Base-by-base conservation (phyloP, 768 basidiomycete species). In the Auriculariales sp. region DNA sequence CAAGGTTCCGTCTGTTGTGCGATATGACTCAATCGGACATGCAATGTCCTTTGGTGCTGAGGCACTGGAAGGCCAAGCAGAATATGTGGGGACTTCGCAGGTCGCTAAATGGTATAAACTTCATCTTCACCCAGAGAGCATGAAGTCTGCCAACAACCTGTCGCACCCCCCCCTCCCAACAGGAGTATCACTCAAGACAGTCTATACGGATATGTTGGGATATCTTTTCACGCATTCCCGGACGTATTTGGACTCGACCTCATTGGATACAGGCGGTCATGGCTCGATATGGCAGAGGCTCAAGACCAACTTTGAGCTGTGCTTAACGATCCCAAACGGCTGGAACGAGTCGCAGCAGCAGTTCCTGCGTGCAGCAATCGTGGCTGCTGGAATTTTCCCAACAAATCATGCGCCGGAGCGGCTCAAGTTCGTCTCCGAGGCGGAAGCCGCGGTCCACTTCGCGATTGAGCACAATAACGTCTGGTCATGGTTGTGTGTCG, bases 391-490 rank as follows among this genome's bases (percentile, higher is more conserved):
- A 7, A 59, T 74, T 1, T 57, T 74, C 3, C 64, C 65, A 0
- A 7, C 14, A 25, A 44, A 19, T 25, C 27, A 22, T 15, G 22
- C 19, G 12, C 14, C 24, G 7, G 64, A 68, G 53, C 66, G 68
- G 12, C 58, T 75, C 17, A 61, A 63, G 22, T 71, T 75, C 25
- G 69, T 75, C 11, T 69, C 71, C 1, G 76, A 77, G 50, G 75
- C 73, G 28, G 75, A 77, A 56, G 75, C 75, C 0, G 70, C 69
- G 58, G 57, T 76, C 11, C 73, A 76, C 54, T 76, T 63, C 49
- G 71, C 71, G 35, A 52, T 76, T 46, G 62, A 62, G 5, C 66
- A 63, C 46, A 44, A 24, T 19, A 25, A 25, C 19, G 22, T 44
- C 36, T 14, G 12, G 1, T 11, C 12, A 24, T 19, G 39, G 5